Conservation (phyloP, 108 stramenopile genomes). For the Chaetoceros muelleri region DNA sequence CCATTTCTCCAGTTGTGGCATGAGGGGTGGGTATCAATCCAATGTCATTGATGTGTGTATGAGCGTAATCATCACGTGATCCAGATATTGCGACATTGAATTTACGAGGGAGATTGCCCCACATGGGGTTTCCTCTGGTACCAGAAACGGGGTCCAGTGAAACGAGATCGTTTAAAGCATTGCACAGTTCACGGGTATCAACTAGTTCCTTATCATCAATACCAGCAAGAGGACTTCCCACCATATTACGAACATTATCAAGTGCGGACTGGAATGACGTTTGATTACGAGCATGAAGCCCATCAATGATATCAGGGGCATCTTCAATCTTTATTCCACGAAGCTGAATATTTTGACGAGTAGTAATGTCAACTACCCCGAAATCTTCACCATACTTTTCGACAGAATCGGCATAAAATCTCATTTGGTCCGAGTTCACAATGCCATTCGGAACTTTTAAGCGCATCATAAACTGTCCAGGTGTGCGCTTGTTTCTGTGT, state of each 20-base stretch:
- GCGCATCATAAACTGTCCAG: conserved; percentile 94
- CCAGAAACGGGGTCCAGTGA: conserved; percentile 59
- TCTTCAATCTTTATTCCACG: conserved; percentile 89
- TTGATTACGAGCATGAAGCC: conserved; percentile 75
- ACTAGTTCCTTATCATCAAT: conserved; percentile 84
- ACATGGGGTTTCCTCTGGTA: conserved; percentile 75
- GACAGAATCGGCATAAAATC: conserved; percentile 75
- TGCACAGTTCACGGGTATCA: conserved; percentile 78
- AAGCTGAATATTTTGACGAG: conserved; percentile 84
- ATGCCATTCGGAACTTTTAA: conserved; percentile 91
- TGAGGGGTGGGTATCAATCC: conserved; percentile 65
- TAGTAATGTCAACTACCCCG: conserved; percentile 91
- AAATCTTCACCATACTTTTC: conserved; percentile 72
- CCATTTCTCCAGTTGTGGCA: conserved; percentile 76
- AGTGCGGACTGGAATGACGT: conserved; percentile 81
- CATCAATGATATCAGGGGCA: conserved; percentile 78
- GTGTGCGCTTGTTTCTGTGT: conserved; percentile 85
- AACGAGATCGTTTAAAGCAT: conserved; percentile 77
- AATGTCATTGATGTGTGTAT: conserved; percentile 93
- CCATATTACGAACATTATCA: conserved; percentile 91
- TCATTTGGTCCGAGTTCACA: conserved; percentile 79
- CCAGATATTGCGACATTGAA: conserved; percentile 93
- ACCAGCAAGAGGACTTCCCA: conserved; percentile 88
- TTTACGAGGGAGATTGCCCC: conserved; percentile 87
- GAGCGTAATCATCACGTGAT: conserved; percentile 83